Conservation (phyloP, 2,329 filamentous ascomycete species). For the Cercospora sp. region DNA sequence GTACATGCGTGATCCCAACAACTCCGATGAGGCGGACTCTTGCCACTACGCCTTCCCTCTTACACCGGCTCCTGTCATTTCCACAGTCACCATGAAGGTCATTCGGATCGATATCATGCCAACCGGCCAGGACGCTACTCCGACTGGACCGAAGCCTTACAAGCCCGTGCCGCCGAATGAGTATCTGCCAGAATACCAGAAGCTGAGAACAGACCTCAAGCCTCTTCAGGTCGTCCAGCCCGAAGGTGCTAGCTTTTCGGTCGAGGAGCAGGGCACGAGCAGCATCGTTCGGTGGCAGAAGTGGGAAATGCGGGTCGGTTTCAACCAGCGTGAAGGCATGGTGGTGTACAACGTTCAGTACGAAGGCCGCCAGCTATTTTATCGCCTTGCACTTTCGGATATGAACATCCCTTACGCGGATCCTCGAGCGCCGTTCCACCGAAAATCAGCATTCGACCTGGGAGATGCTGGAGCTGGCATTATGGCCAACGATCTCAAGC, state of each 20-base stretch:
- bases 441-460: slow-evolving; percentile 69
- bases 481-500: slow-evolving; percentile 67
- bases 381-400: slow-evolving; percentile 65
- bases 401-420: slow-evolving; percentile 66
- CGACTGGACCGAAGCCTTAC: slow-evolving; percentile 57
- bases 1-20: slow-evolving; percentile 64
- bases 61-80: slow-evolving; percentile 67
- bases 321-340: slow-evolving; percentile 65
- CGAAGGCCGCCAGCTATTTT: slow-evolving; percentile 61
- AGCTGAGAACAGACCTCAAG: slow-evolving; percentile 53
- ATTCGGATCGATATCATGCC: slow-evolving; percentile 69
- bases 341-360: slow-evolving; percentile 63
- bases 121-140: slow-evolving; percentile 62
- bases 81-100: slow-evolving; percentile 60
- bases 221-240: slow-evolving; percentile 72
- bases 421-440: slow-evolving; percentile 66
- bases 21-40: slow-evolving; percentile 59
- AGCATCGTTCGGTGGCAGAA: slow-evolving; percentile 62
- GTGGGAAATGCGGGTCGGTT: slow-evolving; percentile 62
- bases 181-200: slow-evolving; percentile 61
- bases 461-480: slow-evolving; percentile 66
- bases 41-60: slow-evolving; percentile 70
- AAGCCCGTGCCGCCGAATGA: slow-evolving; percentile 62
- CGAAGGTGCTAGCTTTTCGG: slow-evolving; percentile 65
- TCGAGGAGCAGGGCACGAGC: slow-evolving; percentile 52